Base-by-base conservation (phyloP, 192 early-diverging fungal species). In the Dispira parvispora region DNA sequence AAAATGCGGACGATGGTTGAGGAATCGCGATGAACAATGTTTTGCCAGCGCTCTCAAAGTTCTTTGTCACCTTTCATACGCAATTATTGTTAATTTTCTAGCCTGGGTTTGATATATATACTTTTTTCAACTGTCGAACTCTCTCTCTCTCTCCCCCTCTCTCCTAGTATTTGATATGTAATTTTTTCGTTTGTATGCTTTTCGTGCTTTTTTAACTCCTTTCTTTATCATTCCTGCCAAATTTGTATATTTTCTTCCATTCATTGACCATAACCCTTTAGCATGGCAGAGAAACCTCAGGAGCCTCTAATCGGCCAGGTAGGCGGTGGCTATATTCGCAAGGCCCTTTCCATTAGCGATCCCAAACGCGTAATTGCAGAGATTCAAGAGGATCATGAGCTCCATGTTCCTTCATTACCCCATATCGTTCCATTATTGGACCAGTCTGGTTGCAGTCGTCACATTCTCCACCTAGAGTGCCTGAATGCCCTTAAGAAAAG, bases 341-440 rank as follows among this genome's bases (percentile, higher is more conserved):
- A 60, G 16, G 57, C 57, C 14, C 57, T 60, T 11, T 60, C 57
- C 9, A 43, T 42, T 18, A 60, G 32, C 32, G 57, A 60, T 27
- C 57, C 57, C 57, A 60, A 60, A 60, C 25, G 57, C 32, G 57
- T 60, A 16, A 60, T 60, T 43, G 43, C 6, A 16, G 57, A 60
- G 13, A 43, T 60, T 11, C 57, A 60, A 42, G 14, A 42, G 14
- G 16, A 60, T 16, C 27, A 43, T 43, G 12, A 43, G 4, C 42
- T 60, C 27, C 25, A 60, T 21, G 14, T 26, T 28, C 57, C 57
- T 18, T 16, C 14, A 14, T 67, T 79, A 21, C 65, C 68, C 16
- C 70, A 69, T 12, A 69, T 75, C 46, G 79, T 76, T 44, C 77
- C 80, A 8, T 54, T 81, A 8, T 64, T 81, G 0, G 77, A 81